These are phyloP conservation scores for Rhizophora apiculata DNA, from an alignment of 345 rosid species.

Conservation along the genomic window DNA sequence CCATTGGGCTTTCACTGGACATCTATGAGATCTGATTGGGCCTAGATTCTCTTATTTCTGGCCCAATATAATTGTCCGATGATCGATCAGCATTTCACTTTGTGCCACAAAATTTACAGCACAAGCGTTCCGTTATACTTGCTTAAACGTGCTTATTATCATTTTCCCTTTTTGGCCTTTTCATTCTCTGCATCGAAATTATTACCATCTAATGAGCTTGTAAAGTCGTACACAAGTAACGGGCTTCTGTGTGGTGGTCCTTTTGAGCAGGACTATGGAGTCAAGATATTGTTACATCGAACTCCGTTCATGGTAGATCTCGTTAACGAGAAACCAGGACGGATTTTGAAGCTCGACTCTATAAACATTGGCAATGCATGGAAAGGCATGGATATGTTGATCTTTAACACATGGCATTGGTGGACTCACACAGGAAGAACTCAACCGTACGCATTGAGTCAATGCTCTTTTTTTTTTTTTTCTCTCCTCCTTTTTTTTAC, in stretches of 20 bases:
- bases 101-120: too few relatives aligned
- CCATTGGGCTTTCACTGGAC: too few relatives aligned
- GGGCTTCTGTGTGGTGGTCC: not conserved
- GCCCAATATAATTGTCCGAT: too few relatives aligned
- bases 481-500: too few relatives aligned
- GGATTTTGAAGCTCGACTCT: slow-evolving; percentile 67
- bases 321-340: slow-evolving; percentile 39
- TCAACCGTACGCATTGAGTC: slow-evolving; percentile 54
- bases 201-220: too few relatives aligned
- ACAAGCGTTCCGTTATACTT: too few relatives aligned
- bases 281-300: slow-evolving; percentile 50
- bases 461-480: not conserved
- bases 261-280: slow-evolving; percentile 52
- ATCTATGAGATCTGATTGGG: too few relatives aligned
- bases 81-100: too few relatives aligned
- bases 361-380: slow-evolving; percentile 61
- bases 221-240: not conserved
- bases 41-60: too few relatives aligned
- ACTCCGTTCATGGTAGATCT: slow-evolving; percentile 70
- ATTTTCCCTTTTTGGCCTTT: too few relatives aligned
- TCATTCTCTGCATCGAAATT: too few relatives aligned
- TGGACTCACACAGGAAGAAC: slow-evolving; percentile 74
- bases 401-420: slow-evolving; percentile 95
- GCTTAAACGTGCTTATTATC: too few relatives aligned
- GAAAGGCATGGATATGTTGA: slow-evolving; percentile 83